A percentile compares a stretch with the other conserved stretches of the same genome.
phyloP scores from a whole-genome alignment of 1,284 basidiomycete species.

The Sanghuangporus baumii region DNA sequence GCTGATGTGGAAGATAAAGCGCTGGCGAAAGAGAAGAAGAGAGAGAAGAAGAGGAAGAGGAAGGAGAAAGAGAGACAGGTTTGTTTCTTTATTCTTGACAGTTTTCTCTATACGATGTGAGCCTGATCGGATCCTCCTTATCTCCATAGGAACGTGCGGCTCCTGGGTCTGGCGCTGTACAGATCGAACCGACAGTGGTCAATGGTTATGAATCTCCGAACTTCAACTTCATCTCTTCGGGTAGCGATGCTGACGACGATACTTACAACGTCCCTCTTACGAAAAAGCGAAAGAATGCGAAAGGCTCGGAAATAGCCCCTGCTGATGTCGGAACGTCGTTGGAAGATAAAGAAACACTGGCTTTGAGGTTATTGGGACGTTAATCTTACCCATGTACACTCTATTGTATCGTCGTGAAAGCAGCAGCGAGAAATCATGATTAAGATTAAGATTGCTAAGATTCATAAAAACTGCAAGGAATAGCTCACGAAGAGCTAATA shows the following conservation, averaged over 20 bases:
- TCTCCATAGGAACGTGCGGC: slow-evolving; percentile 20
- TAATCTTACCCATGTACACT: background rate
- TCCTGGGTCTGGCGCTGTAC: slow-evolving; percentile 24
- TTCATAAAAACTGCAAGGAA: background rate
- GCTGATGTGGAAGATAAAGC: slow-evolving; percentile 76
- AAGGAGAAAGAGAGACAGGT: slow-evolving; percentile 81
- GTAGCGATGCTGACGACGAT: slow-evolving; percentile 41
- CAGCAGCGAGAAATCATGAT: background rate
- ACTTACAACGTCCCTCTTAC: slow-evolving; percentile 30
- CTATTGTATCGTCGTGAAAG: background rate
- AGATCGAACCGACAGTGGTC: slow-evolving; percentile 36
- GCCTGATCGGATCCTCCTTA: slow-evolving; percentile 12
- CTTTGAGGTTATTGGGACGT: slow-evolving; percentile 35
- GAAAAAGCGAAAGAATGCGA: slow-evolving; percentile 32
- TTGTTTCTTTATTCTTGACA: slow-evolving; percentile 23
- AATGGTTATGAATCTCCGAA: slow-evolving; percentile 69
- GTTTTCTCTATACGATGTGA: background rate
- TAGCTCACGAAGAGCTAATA: slow-evolving; percentile 8
- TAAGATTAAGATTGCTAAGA: background rate
- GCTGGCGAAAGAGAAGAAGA: slow-evolving; percentile 82
- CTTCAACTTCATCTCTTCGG: slow-evolving; percentile 50
- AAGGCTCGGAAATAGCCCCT: slow-evolving; percentile 20
- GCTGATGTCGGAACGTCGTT: slow-evolving; percentile 24
- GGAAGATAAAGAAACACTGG: slow-evolving; percentile 50
- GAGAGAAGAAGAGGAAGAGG: slow-evolving; percentile 78